A percentile compares a stretch with the other conserved stretches of the same genome.
Conservation (phyloP, 371 early-diverging fungal genomes). For the Mortierella sp. region DNA sequence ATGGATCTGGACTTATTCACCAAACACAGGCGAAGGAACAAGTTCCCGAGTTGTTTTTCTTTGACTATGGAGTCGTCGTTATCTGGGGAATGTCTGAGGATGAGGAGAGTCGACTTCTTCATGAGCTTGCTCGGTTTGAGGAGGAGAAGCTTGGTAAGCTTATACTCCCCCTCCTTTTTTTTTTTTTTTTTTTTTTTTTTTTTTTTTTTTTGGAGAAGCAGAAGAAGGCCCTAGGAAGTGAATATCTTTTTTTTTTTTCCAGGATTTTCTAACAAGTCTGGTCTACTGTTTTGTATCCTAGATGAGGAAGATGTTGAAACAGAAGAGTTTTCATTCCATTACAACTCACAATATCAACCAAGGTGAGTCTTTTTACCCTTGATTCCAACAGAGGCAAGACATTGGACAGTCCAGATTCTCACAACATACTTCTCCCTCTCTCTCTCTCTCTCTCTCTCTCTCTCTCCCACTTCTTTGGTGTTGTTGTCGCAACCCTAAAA, state of each 20-base stretch:
- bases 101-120: conserved; percentile 84
- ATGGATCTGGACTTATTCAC: conserved; percentile 23
- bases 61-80: conserved; percentile 96
- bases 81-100: conserved; percentile 93
- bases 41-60: conserved; percentile 81
- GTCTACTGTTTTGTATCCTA: conserved; percentile 39
- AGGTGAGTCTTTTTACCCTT: conserved; percentile 46
- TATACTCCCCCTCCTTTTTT: neutral
- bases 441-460: neutral
- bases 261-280: too few relatives aligned
- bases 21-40: conserved; percentile 40
- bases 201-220: neutral
- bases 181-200: neutral
- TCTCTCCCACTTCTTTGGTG: too few relatives aligned
- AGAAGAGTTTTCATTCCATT: conserved; percentile 93
- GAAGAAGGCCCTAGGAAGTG: neutral
- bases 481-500: neutral
- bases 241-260: neutral
- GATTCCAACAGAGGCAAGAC: neutral
- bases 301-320: conserved; percentile 83
- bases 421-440: neutral
- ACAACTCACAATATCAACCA: conserved; percentile 79
- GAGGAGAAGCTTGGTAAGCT: conserved; percentile 48
- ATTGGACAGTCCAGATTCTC: neutral
- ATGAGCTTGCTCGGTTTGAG: conserved; percentile 75